phyloP scores from a whole-genome alignment of 768 basidiomycete genomes.

The Pleurotus citrinopileatus region DNA sequence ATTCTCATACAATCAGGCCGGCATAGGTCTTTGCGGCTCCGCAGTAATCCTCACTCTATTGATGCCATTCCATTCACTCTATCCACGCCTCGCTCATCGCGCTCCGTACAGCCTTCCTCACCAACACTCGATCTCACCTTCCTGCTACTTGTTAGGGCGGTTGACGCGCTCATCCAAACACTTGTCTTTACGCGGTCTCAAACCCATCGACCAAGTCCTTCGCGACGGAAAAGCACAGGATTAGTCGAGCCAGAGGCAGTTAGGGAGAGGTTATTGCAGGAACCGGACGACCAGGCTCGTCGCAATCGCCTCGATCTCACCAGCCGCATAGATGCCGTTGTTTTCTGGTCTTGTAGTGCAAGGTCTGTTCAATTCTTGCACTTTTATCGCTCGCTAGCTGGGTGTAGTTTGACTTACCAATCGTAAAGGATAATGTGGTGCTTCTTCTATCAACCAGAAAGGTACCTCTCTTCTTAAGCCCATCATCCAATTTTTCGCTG shows the following conservation, averaged over 20 bases:
- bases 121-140: constrained; percentile 69
- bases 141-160: constrained; percentile 63
- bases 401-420: constrained; percentile 11
- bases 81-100: constrained; percentile 8
- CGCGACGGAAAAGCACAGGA: not conserved
- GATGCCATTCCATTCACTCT: constrained; percentile 10
- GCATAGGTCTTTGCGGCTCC: constrained; percentile 27
- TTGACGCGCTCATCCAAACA: constrained; percentile 59
- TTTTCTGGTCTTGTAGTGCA: constrained; percentile 78
- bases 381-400: constrained; percentile 1
- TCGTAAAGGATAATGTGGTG: constrained; percentile 80
- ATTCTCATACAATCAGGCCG: constrained; percentile 53
- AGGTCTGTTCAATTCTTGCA: constrained; percentile 41
- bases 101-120: constrained; percentile 29
- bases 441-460: constrained; percentile 74
- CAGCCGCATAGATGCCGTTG: constrained; percentile 57
- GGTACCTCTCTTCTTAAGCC: constrained; percentile 32
- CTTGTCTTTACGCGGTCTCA: constrained; percentile 35
- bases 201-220: not conserved
- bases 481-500: constrained; percentile 10
- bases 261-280: constrained; percentile 18
- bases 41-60: constrained; percentile 9
- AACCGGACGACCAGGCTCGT: constrained; percentile 8
- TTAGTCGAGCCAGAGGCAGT: constrained; percentile 22
- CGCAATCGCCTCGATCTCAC: constrained; percentile 29